Conservation (phyloP, 495 filamentous ascomycete genomes). For the Podospora comata region DNA sequence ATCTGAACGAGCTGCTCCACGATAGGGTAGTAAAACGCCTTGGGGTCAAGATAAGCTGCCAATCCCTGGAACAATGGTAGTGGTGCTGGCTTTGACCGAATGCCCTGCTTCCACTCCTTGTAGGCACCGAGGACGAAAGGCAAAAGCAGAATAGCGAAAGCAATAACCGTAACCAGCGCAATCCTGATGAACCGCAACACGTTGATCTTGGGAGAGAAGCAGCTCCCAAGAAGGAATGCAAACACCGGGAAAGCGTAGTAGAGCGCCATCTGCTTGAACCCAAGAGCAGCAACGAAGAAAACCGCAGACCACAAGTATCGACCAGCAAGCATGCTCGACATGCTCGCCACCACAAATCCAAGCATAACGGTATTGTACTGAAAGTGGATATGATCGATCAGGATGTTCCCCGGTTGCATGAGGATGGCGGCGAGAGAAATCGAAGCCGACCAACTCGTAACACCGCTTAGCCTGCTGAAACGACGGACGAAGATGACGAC, state of each 20-base stretch:
- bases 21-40: conserved; percentile 64
- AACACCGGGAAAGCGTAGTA: conserved; percentile 95
- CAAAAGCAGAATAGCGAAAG: conserved; percentile 70
- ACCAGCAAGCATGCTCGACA: conserved; percentile 83
- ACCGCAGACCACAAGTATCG: conserved; percentile 82
- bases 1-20: conserved; percentile 76
- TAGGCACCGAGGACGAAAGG: conserved; percentile 67
- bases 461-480: conserved; percentile 66
- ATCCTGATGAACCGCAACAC: conserved; percentile 70
- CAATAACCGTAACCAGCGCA: conserved; percentile 63
- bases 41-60: conserved; percentile 56
- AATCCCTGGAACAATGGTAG: conserved; percentile 56
- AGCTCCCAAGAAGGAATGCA: conserved; percentile 83
- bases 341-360: conserved; percentile 76
- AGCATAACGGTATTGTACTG: conserved; percentile 99
- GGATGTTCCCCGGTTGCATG: conserved; percentile 86
- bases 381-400: conserved; percentile 98
- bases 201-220: conserved; percentile 69
- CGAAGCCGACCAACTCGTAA: conserved; percentile 70
- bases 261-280: conserved; percentile 98
- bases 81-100: conserved; percentile 53
- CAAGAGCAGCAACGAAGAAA: conserved; percentile 90
- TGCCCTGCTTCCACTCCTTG: conserved; percentile 55
- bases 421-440: conserved; percentile 86
- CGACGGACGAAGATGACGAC: conserved; percentile 77